Percentiles rank a stretch among this genome's conserved stretches.
Evolutionary conservation across 1,139 yeast genomes (phyloP).

Genomic region (Taiozyma sp.): DNA sequence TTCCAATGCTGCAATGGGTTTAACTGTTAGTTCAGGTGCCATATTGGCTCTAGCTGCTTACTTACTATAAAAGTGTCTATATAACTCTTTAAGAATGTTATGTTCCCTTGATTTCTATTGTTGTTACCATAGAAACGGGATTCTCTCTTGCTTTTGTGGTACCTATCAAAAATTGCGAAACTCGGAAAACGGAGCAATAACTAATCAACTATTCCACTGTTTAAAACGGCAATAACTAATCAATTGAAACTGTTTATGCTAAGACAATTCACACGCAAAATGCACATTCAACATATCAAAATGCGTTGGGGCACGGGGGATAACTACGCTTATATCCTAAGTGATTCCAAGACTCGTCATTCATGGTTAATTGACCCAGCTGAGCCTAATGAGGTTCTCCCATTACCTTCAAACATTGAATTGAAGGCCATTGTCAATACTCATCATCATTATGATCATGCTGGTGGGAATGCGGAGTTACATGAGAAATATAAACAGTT

Average conservation of each 20-base stretch:
- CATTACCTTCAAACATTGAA: conserved; percentile 32
- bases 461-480: conserved; percentile 74
- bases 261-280: conserved; percentile 34
- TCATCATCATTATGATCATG: conserved; percentile 93
- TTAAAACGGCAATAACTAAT: too few species aligned
- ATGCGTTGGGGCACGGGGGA: conserved; percentile 97
- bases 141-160: too few species aligned
- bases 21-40: not conserved
- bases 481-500: conserved; percentile 27
- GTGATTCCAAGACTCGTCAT: conserved; percentile 59
- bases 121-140: not conserved
- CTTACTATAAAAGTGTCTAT: not conserved
- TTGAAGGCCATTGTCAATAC: conserved; percentile 84
- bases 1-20: conserved; percentile 1
- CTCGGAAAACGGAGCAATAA: too few species aligned
- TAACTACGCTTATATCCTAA: conserved; percentile 78
- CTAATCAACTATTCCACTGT: not conserved
- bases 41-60: not conserved
- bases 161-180: too few species aligned
- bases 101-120: too few species aligned
- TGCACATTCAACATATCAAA: conserved; percentile 80
- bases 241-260: not conserved
- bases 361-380: conserved; percentile 95
- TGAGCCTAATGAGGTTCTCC: conserved; percentile 57
- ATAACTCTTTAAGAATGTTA: too few species aligned